phyloP scores from a whole-genome alignment of 139 green algal species.

The Chlorella vulgaris region DNA sequence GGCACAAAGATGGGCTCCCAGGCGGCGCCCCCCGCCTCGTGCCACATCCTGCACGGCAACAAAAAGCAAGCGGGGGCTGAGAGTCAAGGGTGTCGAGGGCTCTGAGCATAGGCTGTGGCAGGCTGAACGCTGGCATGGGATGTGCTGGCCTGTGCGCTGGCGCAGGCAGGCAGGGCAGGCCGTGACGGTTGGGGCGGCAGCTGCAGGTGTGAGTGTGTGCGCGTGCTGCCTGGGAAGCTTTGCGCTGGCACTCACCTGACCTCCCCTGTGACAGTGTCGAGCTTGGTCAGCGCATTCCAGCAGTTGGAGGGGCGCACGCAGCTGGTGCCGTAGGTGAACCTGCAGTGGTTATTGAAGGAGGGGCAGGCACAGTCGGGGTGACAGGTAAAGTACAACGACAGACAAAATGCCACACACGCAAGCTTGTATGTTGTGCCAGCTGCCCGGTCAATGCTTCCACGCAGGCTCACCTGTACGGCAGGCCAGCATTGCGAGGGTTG shows the following conservation, averaged over 20 bases:
- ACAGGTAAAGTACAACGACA: background rate
- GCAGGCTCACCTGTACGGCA: background rate
- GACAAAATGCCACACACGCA: too few species aligned
- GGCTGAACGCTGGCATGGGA: too few species aligned
- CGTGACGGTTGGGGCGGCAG: too few species aligned
- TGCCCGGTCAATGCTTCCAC: too few species aligned
- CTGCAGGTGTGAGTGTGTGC: too few species aligned
- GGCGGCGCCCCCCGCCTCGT: conserved; percentile 56
- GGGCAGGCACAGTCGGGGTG: background rate
- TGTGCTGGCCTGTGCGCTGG: too few species aligned
- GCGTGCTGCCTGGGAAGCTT: background rate
- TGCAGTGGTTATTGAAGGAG: background rate
- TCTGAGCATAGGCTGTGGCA: too few species aligned
- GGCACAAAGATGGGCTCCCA: conserved; percentile 75
- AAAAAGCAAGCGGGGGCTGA: too few species aligned
- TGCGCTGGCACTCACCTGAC: conserved; percentile 4
- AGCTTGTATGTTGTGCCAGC: too few species aligned
- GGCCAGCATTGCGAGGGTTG: conserved; percentile 39
- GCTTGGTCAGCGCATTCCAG: conserved; percentile 71
- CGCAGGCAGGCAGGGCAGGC: too few species aligned
- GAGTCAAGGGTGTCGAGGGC: too few species aligned
- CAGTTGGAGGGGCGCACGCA: conserved; percentile 65
- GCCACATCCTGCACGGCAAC: conserved; percentile 51
- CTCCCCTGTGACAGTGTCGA: conserved; percentile 55
- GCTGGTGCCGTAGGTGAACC: conserved; percentile 66